Base-by-base conservation (phyloP, 495 filamentous ascomycete genomes). In the Penicillium macrosclerotiorum region DNA sequence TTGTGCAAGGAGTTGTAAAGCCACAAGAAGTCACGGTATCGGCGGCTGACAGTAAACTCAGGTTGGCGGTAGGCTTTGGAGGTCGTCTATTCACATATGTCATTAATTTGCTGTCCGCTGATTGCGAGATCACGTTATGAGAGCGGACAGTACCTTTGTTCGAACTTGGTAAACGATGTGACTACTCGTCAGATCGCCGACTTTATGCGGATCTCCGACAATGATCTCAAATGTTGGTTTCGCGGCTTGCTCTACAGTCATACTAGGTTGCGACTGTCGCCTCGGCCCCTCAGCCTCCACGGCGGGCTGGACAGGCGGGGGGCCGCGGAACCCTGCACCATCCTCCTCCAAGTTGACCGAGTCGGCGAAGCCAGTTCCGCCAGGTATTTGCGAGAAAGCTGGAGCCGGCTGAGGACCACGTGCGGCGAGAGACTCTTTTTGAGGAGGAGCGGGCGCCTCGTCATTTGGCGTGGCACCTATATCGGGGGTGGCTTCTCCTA, bases 11-110 rank as follows among this genome's bases (percentile, higher is more conserved):
- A 86, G 47, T 85, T 95, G 59, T 97, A 98, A 16, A 98, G 84
- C 93, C 93, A 98, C 27, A 97, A 71, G 62, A 98, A 97, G 69
- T 98, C 93, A 34, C 93, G 83, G 70, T 96, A 98, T 47, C 93
- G 82, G 47, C 93, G 82, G 54, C 85, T 91, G 47, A 98, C 93
- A 16, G 85, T 81, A 50, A 98, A 98, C 59, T 96, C 90, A 22
- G 84, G 77, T 49, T 88, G 84, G 52, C 85, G 86, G 64, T 96
- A 98, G 26, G 89, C 93, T 70, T 96, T 97, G 3, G 94, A 97
- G 5, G 90, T 85, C 17, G 93, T 98, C 88, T 94, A 52, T 1
- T 22, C 3, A 22, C n/a, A 3, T 16, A 7, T 39, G 17, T 26
- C 20, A 30, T 40, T 68, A 46, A 71, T 52, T 19, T 37, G n/a